A percentile compares a stretch with the other conserved stretches of the same genome.
Conservation (phyloP, 441 rosid genomes). For the Theobroma grandiflorum region DNA sequence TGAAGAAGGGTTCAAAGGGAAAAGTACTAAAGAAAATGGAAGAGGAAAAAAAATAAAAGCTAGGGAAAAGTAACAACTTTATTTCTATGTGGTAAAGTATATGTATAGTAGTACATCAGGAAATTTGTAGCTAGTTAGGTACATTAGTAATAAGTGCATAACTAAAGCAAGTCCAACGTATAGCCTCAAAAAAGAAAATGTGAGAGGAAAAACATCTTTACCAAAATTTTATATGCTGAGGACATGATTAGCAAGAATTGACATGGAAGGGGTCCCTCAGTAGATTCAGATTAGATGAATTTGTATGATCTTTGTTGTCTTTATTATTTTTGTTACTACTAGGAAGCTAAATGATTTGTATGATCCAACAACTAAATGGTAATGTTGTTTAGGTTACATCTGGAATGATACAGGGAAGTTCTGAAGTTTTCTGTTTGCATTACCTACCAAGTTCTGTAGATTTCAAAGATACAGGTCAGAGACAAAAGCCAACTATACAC, state of each 20-base stretch:
- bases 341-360: slow-evolving; percentile 17
- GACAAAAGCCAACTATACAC: not conserved
- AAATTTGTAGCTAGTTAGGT: not conserved
- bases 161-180: not conserved
- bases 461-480: slow-evolving; percentile 1
- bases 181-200: not conserved
- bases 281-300: slow-evolving; percentile 28
- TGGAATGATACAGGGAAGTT: slow-evolving; percentile 4
- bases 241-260: slow-evolving; percentile 28
- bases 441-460: slow-evolving; percentile 18
- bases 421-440: slow-evolving; percentile 8
- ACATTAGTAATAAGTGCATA: not conserved
- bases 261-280: slow-evolving; percentile 27
- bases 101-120: not conserved
- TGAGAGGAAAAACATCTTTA: not conserved
- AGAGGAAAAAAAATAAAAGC: not conserved
- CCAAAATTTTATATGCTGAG: not conserved
- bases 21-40: not conserved
- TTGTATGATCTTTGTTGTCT: slow-evolving; percentile 17
- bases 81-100: not conserved
- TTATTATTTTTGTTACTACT: slow-evolving; percentile 20
- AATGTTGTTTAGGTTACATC: slow-evolving; percentile 1
- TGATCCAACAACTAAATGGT: slow-evolving; percentile 22
- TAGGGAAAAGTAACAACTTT: not conserved
- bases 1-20: not conserved